phyloP scores from a whole-genome alignment of 2,329 filamentous ascomycete species.

The Drechslera avenae region DNA sequence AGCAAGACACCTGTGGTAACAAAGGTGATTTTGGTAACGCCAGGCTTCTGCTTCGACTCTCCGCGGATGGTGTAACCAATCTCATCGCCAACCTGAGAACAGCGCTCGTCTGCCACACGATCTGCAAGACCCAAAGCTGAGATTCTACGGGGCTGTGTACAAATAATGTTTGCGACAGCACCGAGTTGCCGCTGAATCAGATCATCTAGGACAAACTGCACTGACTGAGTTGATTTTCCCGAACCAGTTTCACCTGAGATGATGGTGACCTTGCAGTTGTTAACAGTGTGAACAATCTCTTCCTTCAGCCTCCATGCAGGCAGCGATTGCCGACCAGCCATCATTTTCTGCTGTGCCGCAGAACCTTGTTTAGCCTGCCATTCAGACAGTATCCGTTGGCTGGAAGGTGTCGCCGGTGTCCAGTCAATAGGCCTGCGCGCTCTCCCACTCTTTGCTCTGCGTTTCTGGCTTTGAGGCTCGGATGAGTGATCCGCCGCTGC shows the following conservation, averaged over 20 bases:
- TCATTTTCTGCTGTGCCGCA: constrained; percentile 74
- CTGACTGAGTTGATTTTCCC: constrained; percentile 94
- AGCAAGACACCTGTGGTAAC: constrained; percentile 94
- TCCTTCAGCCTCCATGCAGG: constrained; percentile 88
- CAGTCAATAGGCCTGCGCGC: constrained; percentile 65
- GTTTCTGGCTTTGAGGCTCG: constrained; percentile 20
- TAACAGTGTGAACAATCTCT: constrained; percentile 75
- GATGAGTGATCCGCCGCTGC: constrained; percentile 57
- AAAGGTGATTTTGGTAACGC: constrained; percentile 86
- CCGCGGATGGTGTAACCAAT: constrained; percentile 91
- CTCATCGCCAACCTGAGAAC: constrained; percentile 79
- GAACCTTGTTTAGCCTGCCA: constrained; percentile 73
- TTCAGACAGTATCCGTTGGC: constrained; percentile 62
- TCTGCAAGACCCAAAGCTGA: constrained; percentile 93
- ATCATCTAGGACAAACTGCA: constrained; percentile 94
- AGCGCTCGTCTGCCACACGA: constrained; percentile 90
- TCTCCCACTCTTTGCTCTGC: constrained; percentile 24
- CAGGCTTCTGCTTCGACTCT: constrained; percentile 74
- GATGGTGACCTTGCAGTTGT: constrained; percentile 84
- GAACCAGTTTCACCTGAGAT: constrained; percentile 97
- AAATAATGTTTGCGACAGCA: constrained; percentile 83
- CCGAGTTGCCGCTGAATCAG: constrained; percentile 79
- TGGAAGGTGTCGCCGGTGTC: constrained; percentile 62
- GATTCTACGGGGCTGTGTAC: constrained; percentile 93
- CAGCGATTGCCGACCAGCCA: constrained; percentile 71